Conservation (phyloP, 2,329 filamentous ascomycete genomes). For the Beauveria scarabaeidicola region DNA sequence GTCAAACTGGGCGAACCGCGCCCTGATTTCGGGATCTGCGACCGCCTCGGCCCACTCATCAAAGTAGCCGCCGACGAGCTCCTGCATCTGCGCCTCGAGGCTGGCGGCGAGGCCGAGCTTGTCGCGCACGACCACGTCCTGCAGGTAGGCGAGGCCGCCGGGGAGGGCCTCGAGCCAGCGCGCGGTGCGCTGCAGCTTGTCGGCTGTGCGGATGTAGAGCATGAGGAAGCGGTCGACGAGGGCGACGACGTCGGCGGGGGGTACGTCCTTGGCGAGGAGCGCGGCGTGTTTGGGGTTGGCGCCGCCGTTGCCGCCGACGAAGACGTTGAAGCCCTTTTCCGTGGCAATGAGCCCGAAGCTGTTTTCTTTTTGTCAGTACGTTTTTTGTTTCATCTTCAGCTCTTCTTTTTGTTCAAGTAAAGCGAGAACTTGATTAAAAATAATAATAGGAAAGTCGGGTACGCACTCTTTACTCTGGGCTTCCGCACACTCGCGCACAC, state of each 20-base stretch:
- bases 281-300: constrained; percentile 77
- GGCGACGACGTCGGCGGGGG: constrained; percentile 70
- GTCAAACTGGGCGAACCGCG: constrained; percentile 72
- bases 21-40: constrained; percentile 55
- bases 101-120: constrained; percentile 77
- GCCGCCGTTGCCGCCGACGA: constrained; percentile 82
- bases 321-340: constrained; percentile 90
- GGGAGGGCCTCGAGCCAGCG: constrained; percentile 80
- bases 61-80: constrained; percentile 75
- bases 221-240: constrained; percentile 84
- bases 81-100: constrained; percentile 80
- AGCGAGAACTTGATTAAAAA: no score
- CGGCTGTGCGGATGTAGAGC: constrained; percentile 89
- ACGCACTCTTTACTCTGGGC: constrained; percentile 82
- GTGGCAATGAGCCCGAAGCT: constrained; percentile 86
- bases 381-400: no score
- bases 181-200: constrained; percentile 81
- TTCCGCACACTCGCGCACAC: constrained; percentile 87
- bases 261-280: constrained; percentile 77
- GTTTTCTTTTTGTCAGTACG: background rate
- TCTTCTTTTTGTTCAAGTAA: no score
- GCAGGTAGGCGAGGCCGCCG: constrained; percentile 74
- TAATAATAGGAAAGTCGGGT: background rate
- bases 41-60: constrained; percentile 88
- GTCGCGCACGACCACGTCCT: constrained; percentile 75